Evolutionary conservation across 1,284 basidiomycete species (phyloP), one percentile per base, ranked within the genome.

Genomic region (Singerocomus inundabilis): DNA sequence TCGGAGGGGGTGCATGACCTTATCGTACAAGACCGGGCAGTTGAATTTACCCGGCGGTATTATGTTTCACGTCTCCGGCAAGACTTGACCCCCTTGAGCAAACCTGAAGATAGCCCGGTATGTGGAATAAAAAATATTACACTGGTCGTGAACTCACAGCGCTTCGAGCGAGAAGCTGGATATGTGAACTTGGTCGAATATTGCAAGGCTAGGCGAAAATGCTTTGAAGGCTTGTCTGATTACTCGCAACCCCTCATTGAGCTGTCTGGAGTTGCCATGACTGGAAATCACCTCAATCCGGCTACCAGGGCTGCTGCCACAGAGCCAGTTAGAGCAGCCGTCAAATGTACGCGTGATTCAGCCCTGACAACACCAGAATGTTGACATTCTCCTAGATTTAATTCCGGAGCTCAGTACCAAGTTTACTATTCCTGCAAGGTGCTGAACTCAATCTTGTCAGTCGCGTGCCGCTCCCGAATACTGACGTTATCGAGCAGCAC

Each of bases 331-430:
- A 79, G 73, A 56, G 61, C 65, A 4, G 69, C 75, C 12, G 73
- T 78, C 8, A 87, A 84, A 70, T 85, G 87, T 74, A 53, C 35
- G 67, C 18, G 35, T 55, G 49, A 40, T 49, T 31, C 40, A 46
- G 36, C 49, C 57, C 53, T 61, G 56, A 55, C 35, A 16, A 28
- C 48, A 36, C 44, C 61, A 61, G 63, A 34, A 59, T 57, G 51
- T 55, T 61, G 51, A 67, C 52, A 55, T 53, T 54, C 53, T 63
- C 52, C 55, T 57, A 89, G 88, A 85, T 63, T 72, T 90, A 43
- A 87, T 91, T 52, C 88, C 89, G 15, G 88, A 91, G 62, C 70
- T 90, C 11, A 88, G 84, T 61, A 75, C 73, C 28, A 86, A 82
- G 61, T 84, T 80, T 60, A 84, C 81, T 5, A 73, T 92, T 50